Percentiles rank a stretch among this genome's conserved stretches.
These are phyloP conservation scores for Escallonia herrerae DNA, from an alignment of 129 eudicot genomes.

Conservation along the genomic window DNA sequence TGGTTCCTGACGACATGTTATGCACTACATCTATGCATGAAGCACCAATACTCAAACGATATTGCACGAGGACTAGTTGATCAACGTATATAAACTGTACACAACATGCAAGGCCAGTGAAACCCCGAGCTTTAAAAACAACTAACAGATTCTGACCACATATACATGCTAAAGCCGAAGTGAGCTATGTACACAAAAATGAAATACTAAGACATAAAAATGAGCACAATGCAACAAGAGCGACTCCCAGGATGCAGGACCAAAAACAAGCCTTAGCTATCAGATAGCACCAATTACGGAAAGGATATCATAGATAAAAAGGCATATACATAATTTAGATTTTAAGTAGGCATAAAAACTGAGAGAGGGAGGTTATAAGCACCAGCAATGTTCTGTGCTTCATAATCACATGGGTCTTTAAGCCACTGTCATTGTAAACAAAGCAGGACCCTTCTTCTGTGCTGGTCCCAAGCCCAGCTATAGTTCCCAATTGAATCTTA, in stretches of 20 bases:
- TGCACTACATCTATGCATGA: neutral
- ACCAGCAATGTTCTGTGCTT: conserved; percentile 88
- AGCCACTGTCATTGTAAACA: conserved; percentile 45
- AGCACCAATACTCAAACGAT: neutral
- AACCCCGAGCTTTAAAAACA: neutral
- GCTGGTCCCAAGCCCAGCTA: conserved; percentile 69
- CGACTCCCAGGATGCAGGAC: neutral
- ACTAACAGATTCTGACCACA: neutral
- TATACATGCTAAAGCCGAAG: too few relatives aligned
- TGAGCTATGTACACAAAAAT: neutral
- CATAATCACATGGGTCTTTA: conserved; percentile 71
- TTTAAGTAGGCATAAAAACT: neutral
- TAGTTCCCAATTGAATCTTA: conserved; percentile 57
- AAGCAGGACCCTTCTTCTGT: conserved; percentile 79
- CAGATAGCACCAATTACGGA: too few relatives aligned
- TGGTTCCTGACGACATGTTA: conserved; percentile 7
- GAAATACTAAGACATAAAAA: neutral
- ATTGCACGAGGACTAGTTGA: too few relatives aligned
- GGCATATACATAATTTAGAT: too few relatives aligned
- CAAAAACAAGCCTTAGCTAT: neutral
- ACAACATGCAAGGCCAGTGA: conserved; percentile 1
- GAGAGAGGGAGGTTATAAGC: conserved; percentile 16
- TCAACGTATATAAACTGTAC: neutral
- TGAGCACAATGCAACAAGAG: neutral
- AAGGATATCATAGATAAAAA: too few relatives aligned